Percentiles rank a stretch among this genome's conserved stretches.
These are phyloP conservation scores for Diaporthe batatas DNA, from an alignment of 2,329 filamentous ascomycete species.

Conservation along the genomic window DNA sequence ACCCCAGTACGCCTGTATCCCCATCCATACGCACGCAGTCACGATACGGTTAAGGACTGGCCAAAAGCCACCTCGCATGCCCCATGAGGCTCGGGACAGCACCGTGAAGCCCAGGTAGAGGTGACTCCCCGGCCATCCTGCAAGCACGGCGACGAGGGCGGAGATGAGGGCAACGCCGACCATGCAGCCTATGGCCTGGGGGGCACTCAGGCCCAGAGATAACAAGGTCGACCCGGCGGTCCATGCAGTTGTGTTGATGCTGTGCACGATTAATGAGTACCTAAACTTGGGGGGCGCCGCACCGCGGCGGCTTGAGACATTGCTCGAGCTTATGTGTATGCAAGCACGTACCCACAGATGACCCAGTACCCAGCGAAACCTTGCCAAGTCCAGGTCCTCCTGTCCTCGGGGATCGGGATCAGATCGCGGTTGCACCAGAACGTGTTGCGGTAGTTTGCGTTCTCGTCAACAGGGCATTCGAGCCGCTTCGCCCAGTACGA, in stretches of 20 bases:
- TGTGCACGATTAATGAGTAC: background rate
- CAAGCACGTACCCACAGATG: constrained; percentile 45
- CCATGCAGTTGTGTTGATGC: constrained; percentile 48
- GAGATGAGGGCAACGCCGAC: constrained; percentile 52
- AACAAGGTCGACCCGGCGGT: constrained; percentile 48
- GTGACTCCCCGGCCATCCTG: constrained; percentile 52
- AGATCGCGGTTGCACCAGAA: constrained; percentile 51
- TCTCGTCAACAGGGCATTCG: constrained; percentile 45
- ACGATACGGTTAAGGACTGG: constrained; percentile 50
- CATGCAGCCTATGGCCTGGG: constrained; percentile 49
- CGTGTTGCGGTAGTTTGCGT: constrained; percentile 50
- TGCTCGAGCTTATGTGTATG: too few species aligned
- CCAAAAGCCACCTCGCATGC: constrained; percentile 52
- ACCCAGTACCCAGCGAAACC: constrained; percentile 50
- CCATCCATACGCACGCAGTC: constrained; percentile 51
- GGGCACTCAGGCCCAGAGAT: constrained; percentile 48
- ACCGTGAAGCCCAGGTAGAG: constrained; percentile 53
- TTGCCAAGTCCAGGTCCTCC: constrained; percentile 50
- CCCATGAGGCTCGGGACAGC: constrained; percentile 46
- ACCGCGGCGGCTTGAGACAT: too few species aligned
- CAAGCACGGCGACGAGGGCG: constrained; percentile 50
- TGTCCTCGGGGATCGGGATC: constrained; percentile 47
- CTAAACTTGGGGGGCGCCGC: background rate
- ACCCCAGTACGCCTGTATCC: constrained; percentile 49
- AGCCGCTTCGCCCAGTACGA: constrained; percentile 42